These are phyloP conservation scores for Aspergillus tanneri DNA, from an alignment of 2,329 filamentous ascomycete species.

Conservation along the genomic window DNA sequence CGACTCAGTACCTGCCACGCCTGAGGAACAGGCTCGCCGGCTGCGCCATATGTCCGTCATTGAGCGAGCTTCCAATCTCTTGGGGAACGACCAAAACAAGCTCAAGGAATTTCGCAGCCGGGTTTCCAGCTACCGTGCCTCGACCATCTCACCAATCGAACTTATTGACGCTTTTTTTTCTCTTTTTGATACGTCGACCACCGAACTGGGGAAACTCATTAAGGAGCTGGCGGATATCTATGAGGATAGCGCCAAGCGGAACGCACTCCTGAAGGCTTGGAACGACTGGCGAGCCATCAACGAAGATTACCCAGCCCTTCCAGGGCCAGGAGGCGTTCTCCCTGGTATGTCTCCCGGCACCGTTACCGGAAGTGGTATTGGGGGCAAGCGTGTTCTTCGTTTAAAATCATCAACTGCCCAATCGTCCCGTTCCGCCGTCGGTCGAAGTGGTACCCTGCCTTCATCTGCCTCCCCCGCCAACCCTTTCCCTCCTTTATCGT, in stretches of 20 bases:
- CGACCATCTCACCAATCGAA: slow-evolving; percentile 67
- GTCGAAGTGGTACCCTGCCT: slow-evolving; percentile 56
- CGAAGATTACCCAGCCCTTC: slow-evolving; percentile 89
- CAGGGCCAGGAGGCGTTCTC: slow-evolving; percentile 68
- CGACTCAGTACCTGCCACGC: slow-evolving; percentile 52
- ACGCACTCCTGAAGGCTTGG: slow-evolving; percentile 77
- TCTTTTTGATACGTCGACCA: slow-evolving; percentile 77
- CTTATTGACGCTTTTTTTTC: slow-evolving; percentile 86
- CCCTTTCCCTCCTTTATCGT: slow-evolving; percentile 17
- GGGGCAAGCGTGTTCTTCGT: slow-evolving; percentile 61
- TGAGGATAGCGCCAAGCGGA: slow-evolving; percentile 74
- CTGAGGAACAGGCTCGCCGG: slow-evolving; percentile 77
- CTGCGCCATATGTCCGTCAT: slow-evolving; percentile 81
- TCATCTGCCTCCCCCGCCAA: slow-evolving; percentile 37
- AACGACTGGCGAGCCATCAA: slow-evolving; percentile 95
- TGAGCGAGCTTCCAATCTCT: slow-evolving; percentile 76
- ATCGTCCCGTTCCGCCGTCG: slow-evolving; percentile 62
- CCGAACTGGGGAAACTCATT: slow-evolving; percentile 81
- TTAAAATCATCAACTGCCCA: slow-evolving; percentile 69
- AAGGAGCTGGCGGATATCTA: slow-evolving; percentile 92
- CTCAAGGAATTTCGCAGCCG: slow-evolving; percentile 73
- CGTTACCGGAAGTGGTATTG: slow-evolving; percentile 58
- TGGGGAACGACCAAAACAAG: slow-evolving; percentile 74
- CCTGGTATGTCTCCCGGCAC: slow-evolving; percentile 51
- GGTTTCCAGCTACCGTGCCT: slow-evolving; percentile 75